Percentiles rank a stretch among this genome's conserved stretches.
Conservation (phyloP, 345 rosid species). For the Brassica cretica region DNA sequence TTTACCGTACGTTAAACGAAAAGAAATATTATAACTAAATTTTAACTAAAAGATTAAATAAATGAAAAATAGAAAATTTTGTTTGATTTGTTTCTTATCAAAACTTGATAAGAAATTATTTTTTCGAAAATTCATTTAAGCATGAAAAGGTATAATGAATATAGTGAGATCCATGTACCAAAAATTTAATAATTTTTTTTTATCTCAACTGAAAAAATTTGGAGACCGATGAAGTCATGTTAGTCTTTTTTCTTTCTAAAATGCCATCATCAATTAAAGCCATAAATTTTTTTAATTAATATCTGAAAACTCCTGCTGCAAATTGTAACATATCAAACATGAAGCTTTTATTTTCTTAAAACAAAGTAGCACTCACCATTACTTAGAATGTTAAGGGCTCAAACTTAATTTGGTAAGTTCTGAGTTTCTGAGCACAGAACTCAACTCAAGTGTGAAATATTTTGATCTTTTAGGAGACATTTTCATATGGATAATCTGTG, state of each 20-base stretch:
- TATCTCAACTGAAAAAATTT: too few relatives aligned
- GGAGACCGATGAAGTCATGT: too few relatives aligned
- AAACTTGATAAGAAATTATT: background rate
- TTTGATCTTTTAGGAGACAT: background rate
- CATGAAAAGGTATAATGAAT: background rate
- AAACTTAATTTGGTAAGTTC: slow-evolving; percentile 11
- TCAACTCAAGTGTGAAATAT: background rate
- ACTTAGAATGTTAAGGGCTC: background rate
- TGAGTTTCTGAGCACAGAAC: background rate
- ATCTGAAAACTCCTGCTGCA: background rate
- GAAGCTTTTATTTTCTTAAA: background rate
- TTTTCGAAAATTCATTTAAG: background rate
- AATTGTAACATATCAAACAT: background rate
- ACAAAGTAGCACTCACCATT: background rate
- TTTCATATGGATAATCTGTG: slow-evolving; percentile 43
- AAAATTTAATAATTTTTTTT: too few relatives aligned
- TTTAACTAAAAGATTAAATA: background rate
- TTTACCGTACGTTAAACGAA: background rate
- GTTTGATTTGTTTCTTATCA: background rate
- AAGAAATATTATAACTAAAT: background rate
- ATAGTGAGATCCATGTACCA: background rate
- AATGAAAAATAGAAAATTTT: background rate
- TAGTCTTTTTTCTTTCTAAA: background rate
- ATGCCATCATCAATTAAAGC: background rate
- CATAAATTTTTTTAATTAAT: background rate